Percentiles rank a stretch among this genome's conserved stretches.
Evolutionary conservation across 352 stramenopile genomes (phyloP).

Genomic region (Pythium brachiatum): DNA sequence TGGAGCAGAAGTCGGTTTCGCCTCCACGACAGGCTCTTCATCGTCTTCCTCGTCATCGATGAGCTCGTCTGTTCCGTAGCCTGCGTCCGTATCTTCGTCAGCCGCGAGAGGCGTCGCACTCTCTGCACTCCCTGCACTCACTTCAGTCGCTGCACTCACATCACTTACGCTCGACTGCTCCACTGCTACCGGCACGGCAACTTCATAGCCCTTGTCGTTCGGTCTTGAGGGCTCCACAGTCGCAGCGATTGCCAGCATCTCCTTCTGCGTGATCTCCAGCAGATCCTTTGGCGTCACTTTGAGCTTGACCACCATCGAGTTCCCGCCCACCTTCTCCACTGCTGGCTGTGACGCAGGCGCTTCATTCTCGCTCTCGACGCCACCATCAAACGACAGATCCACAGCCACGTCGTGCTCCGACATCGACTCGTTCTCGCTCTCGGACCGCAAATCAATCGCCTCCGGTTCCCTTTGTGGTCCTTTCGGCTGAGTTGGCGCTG

Average conservation of each 20-base stretch:
- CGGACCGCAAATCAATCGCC: constrained; percentile 14
- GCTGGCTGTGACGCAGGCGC: not conserved
- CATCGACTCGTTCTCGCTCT: constrained; percentile 8
- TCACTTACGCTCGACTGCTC: not conserved
- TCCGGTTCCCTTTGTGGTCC: not conserved
- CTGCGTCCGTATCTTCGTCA: constrained; percentile 5
- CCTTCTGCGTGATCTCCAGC: not conserved
- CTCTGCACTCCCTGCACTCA: too few relatives aligned
- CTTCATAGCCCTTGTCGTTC: not conserved
- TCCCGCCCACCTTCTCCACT: not conserved
- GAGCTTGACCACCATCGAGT: constrained; percentile 6
- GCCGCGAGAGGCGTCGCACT: not conserved
- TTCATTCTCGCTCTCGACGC: not conserved
- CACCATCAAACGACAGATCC: not conserved
- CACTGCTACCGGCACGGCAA: not conserved
- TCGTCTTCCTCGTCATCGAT: not conserved
- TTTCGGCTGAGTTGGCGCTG: not conserved
- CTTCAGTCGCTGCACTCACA: too few relatives aligned
- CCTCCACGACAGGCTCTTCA: not conserved
- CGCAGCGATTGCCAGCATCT: not conserved
- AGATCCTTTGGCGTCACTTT: constrained; percentile 6
- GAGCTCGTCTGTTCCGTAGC: constrained; percentile 12
- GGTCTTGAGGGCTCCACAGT: not conserved
- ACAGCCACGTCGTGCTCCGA: not conserved
- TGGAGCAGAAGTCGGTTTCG: not conserved